Percentiles rank a stretch among this genome's conserved stretches.
Conservation (phyloP, 2,329 filamentous ascomycete genomes). For the Colletotrichum camelliae region DNA sequence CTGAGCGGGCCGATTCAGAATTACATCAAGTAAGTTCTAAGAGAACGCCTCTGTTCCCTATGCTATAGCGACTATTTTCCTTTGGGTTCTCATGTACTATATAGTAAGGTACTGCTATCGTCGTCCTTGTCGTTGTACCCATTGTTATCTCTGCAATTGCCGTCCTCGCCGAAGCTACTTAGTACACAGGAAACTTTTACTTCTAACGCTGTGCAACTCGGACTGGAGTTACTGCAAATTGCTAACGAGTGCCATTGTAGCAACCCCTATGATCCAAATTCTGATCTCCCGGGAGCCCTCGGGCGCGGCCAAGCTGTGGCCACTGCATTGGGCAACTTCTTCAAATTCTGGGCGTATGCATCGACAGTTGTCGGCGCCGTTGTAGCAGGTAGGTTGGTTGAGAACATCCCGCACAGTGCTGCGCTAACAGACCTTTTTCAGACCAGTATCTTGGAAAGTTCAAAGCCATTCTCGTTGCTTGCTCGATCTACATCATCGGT, state of each 20-base stretch:
- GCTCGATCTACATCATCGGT: conserved; percentile 23
- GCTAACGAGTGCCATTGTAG: not conserved
- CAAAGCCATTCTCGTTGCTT: conserved; percentile 62
- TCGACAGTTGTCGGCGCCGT: conserved; percentile 6
- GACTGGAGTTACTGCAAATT: not conserved
- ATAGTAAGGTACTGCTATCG: not conserved
- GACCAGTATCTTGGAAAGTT: conserved; percentile 65
- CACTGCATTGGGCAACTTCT: conserved; percentile 30
- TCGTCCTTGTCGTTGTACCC: not conserved
- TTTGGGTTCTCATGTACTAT: not conserved
- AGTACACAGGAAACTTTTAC: accelerated
- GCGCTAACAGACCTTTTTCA: conserved; percentile 19
- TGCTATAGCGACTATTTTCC: not conserved
- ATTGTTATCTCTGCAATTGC: not conserved
- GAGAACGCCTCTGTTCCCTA: not conserved
- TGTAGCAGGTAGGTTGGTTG: not conserved
- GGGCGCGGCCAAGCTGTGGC: conserved; percentile 25
- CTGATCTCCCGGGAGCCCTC: conserved; percentile 21
- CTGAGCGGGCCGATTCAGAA: conserved; percentile 35
- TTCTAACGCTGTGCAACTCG: not conserved
- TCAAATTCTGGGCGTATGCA: conserved; percentile 29
- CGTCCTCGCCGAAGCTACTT: accelerated
- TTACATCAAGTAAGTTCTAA: conserved; percentile 30
- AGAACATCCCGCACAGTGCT: not conserved
- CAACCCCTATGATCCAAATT: conserved; percentile 26